Evolutionary conservation across 768 basidiomycete genomes (phyloP).

Genomic region (Macrolepiota dolichaula): DNA sequence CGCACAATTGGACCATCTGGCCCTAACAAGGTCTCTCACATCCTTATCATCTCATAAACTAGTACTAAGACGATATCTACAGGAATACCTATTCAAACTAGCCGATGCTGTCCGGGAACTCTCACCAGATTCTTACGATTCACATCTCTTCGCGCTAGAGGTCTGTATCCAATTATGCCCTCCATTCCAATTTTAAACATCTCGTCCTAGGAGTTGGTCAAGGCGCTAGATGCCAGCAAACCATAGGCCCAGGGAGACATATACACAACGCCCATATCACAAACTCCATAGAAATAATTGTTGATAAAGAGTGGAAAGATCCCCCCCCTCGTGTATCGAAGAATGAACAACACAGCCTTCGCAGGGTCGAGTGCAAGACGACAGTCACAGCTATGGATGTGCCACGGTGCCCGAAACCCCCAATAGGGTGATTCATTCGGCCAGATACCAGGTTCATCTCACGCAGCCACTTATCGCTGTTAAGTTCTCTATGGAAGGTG

Average conservation of each 20-base stretch:
- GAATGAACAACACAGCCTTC: too few relatives aligned
- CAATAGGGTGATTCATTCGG: too few relatives aligned
- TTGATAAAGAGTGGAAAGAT: not conserved
- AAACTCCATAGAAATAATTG: not conserved
- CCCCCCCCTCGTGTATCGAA: too few relatives aligned
- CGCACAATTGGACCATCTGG: slow-evolving; percentile 83
- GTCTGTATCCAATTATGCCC: slow-evolving; percentile 30
- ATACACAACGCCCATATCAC: not conserved
- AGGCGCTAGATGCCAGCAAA: not conserved
- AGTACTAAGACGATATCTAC: not conserved
- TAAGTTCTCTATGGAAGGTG: too few relatives aligned
- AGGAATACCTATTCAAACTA: slow-evolving; percentile 89
- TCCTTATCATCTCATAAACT: not conserved
- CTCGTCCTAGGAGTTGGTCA: not conserved
- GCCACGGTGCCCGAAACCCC: too few relatives aligned
- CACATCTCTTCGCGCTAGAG: slow-evolving; percentile 76
- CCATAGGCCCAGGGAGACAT: not conserved
- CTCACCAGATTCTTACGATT: slow-evolving; percentile 70
- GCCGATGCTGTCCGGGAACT: slow-evolving; percentile 70
- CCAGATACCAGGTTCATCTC: too few relatives aligned
- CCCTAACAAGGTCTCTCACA: slow-evolving; percentile 66
- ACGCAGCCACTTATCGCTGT: too few relatives aligned
- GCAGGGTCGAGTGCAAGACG: too few relatives aligned
- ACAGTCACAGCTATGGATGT: too few relatives aligned
- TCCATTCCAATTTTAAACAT: not conserved